phyloP scores from a whole-genome alignment of 148 eudicot species.

The Oxyria digyna region DNA sequence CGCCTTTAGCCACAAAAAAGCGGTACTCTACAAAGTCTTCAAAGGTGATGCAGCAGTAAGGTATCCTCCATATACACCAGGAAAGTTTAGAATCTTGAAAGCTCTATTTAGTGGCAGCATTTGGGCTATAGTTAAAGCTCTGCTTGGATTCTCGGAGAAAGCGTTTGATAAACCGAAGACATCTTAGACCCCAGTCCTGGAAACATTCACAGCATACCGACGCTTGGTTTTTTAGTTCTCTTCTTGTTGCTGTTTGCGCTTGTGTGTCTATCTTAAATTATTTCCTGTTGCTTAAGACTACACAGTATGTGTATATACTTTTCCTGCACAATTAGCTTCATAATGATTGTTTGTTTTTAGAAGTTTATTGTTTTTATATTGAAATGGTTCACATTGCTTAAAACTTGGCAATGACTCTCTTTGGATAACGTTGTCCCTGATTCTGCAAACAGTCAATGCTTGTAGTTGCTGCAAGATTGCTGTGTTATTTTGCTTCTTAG shows the following conservation, averaged over 20 bases:
- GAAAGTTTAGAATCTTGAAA: constrained; percentile 40
- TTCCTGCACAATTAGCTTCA: not conserved
- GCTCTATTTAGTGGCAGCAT: constrained; percentile 50
- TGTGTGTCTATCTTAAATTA: not conserved
- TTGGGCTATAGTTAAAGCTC: constrained; percentile 36
- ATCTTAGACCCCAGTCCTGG: not conserved
- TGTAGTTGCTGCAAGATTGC: not conserved
- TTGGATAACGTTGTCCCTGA: not conserved
- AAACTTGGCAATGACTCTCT: no score
- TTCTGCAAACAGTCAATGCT: not conserved
- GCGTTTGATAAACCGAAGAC: not conserved
- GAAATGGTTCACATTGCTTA: not conserved
- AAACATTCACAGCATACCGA: not conserved
- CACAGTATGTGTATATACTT: not conserved
- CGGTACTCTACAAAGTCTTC: constrained; percentile 45
- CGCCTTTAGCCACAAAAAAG: constrained; percentile 68
- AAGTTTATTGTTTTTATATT: not conserved
- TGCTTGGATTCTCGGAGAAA: constrained; percentile 29
- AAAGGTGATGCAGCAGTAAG: constrained; percentile 47
- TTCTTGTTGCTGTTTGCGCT: not conserved
- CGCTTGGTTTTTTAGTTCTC: not conserved
- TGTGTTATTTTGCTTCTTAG: no score
- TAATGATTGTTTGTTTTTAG: not conserved
- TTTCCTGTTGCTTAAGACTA: not conserved
- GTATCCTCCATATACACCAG: constrained; percentile 69